These are phyloP conservation scores for Yamadazyma taylorii DNA, from an alignment of 1,139 yeast genomes.

Conservation along the genomic window DNA sequence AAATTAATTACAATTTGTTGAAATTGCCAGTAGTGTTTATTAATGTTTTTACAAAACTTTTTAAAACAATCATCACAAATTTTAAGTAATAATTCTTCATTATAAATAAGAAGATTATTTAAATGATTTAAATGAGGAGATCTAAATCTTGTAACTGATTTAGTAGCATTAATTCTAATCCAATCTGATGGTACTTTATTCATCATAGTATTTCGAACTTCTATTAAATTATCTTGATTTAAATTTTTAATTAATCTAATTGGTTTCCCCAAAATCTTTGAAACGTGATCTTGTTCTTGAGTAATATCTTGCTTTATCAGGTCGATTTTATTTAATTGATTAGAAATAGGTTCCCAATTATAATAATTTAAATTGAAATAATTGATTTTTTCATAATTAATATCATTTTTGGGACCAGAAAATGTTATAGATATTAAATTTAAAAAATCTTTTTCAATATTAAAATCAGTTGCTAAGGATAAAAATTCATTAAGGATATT, in stretches of 20 bases:
- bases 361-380: slow-evolving; percentile 52
- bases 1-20: slow-evolving; percentile 51
- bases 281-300: slow-evolving; percentile 49
- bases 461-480: slow-evolving; percentile 15
- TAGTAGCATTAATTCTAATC: slow-evolving; percentile 74
- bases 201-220: slow-evolving; percentile 60
- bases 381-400: slow-evolving; percentile 42
- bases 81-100: slow-evolving; percentile 56
- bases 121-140: slow-evolving; percentile 57
- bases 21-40: slow-evolving; percentile 50
- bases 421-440: slow-evolving; percentile 55
- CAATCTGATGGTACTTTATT: slow-evolving; percentile 68
- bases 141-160: slow-evolving; percentile 68
- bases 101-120: slow-evolving; percentile 57
- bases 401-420: slow-evolving; percentile 45
- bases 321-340: slow-evolving; percentile 42
- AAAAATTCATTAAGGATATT: slow-evolving; percentile 23
- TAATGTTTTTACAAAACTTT: slow-evolving; percentile 47
- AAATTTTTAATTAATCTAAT: slow-evolving; percentile 53
- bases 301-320: slow-evolving; percentile 46
- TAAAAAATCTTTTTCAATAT: slow-evolving; percentile 35
- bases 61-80: slow-evolving; percentile 59
- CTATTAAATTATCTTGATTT: slow-evolving; percentile 71
- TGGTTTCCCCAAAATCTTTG: slow-evolving; percentile 54
- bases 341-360: slow-evolving; percentile 41